Conservation (phyloP, 257 asterid genomes). For the Anisodus acutangulus region DNA sequence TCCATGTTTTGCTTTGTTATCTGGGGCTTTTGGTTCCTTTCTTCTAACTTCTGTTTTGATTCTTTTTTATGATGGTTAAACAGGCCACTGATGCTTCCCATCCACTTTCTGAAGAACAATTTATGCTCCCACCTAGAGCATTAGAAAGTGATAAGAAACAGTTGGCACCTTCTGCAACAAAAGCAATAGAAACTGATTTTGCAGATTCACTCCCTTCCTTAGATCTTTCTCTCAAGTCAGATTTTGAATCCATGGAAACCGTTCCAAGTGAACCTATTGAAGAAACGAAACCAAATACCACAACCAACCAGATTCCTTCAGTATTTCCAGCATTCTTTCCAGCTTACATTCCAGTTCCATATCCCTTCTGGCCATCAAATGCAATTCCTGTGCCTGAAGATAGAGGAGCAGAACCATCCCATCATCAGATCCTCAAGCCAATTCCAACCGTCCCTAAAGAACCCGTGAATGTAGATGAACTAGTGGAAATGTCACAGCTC, state of each 20-base stretch:
- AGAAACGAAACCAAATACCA: conserved; percentile 37
- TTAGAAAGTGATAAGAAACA: conserved; percentile 46
- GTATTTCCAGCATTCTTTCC: conserved; percentile 40
- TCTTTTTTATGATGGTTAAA: conserved; percentile 28
- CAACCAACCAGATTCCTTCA: conserved; percentile 36
- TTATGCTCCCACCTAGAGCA: conserved; percentile 46
- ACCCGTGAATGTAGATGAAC: conserved; percentile 53
- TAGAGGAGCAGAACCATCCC: conserved; percentile 42
- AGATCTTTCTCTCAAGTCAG: conserved; percentile 70
- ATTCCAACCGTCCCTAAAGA: conserved; percentile 48
- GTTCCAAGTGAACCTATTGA: conserved; percentile 38
- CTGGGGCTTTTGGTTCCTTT: not conserved
- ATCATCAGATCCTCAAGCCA: conserved; percentile 44
- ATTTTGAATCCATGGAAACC: conserved; percentile 45
- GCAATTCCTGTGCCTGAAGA: conserved; percentile 40
- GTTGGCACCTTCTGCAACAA: conserved; percentile 37
- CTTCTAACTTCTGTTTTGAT: not conserved
- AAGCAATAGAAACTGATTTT: conserved; percentile 35
- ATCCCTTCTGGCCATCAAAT: conserved; percentile 64
- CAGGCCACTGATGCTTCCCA: conserved; percentile 54
- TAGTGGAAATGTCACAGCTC: conserved; percentile 64
- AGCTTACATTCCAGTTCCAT: conserved; percentile 56
- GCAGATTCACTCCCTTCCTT: conserved; percentile 50
- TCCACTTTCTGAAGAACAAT: conserved; percentile 47
- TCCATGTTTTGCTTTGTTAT: not conserved